Evolutionary conservation across 495 filamentous ascomycete genomes (phyloP).

Genomic region (Sabuloglossum arenarium): DNA sequence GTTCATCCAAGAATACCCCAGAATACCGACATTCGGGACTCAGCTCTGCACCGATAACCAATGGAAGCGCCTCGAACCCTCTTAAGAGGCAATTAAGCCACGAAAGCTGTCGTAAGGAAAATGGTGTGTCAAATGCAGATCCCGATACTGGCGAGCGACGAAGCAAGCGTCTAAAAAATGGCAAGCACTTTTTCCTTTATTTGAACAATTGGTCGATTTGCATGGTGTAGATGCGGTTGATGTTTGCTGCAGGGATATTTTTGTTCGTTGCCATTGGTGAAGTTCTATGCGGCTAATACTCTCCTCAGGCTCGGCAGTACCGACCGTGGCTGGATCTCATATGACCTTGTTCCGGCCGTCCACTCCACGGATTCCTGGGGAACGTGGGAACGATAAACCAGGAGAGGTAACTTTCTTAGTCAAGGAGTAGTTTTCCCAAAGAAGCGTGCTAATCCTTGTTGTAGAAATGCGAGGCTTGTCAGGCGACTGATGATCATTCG

Average conservation of each 20-base stretch:
- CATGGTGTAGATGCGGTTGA: constrained; percentile 2
- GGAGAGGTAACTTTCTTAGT: constrained; percentile 43
- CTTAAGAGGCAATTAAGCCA: constrained; percentile 72
- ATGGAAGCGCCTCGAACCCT: constrained; percentile 33
- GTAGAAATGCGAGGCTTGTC: constrained; percentile 75
- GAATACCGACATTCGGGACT: constrained; percentile 33
- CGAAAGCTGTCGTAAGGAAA: constrained; percentile 41
- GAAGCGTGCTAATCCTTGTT: neutral
- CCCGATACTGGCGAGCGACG: constrained; percentile 45
- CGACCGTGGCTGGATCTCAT: constrained; percentile 85
- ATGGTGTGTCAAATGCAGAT: constrained; percentile 45
- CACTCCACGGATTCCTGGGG: constrained; percentile 45
- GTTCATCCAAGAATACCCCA: constrained; percentile 34
- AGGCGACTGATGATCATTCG: constrained; percentile 49
- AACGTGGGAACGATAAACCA: constrained; percentile 39
- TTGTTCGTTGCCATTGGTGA: neutral
- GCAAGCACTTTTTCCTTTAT: constrained; percentile 26
- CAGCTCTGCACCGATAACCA: constrained; percentile 27
- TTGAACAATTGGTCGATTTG: neutral
- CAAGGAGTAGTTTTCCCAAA: neutral
- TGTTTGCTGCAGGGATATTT: neutral
- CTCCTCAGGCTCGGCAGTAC: constrained; percentile 27
- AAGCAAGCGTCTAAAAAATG: constrained; percentile 88
- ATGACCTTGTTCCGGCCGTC: constrained; percentile 85
- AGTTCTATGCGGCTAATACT: neutral